Conservation (phyloP, 495 filamentous ascomycete genomes). For the Lichina pygmaea region DNA sequence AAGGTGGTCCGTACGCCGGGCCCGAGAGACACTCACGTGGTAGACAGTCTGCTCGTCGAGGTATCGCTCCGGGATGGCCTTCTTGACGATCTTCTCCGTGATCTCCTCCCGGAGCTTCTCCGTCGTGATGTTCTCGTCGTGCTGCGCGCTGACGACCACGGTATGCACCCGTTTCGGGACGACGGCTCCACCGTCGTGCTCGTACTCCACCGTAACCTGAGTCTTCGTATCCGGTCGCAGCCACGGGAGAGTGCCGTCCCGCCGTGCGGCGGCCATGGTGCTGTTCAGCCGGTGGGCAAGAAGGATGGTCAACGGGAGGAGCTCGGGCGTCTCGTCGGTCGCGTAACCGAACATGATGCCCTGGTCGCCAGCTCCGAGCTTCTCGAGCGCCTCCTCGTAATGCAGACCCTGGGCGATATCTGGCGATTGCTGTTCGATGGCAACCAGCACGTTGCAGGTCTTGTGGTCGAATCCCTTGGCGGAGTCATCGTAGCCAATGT, state of each 20-base stretch:
- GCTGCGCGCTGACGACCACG: slow-evolving; percentile 87
- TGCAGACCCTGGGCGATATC: slow-evolving; percentile 97
- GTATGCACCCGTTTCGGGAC: slow-evolving; percentile 84
- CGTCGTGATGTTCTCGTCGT: slow-evolving; percentile 68
- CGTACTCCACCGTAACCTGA: slow-evolving; percentile 96
- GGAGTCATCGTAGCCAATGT: slow-evolving; percentile 92
- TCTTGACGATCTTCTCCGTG: slow-evolving; percentile 89
- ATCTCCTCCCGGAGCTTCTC: slow-evolving; percentile 85
- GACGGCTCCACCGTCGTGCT: slow-evolving; percentile 83
- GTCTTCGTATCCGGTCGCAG: slow-evolving; percentile 97
- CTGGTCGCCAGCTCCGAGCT: slow-evolving; percentile 96
- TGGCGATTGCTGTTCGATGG: slow-evolving; percentile 97
- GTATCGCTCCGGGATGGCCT: slow-evolving; percentile 74
- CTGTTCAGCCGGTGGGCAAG: slow-evolving; percentile 89
- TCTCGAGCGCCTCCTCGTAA: slow-evolving; percentile 87
- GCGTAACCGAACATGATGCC: slow-evolving; percentile 99
- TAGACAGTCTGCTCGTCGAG: slow-evolving; percentile 82
- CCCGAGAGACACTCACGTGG: slow-evolving; percentile 31
- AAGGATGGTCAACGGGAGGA: slow-evolving; percentile 75
- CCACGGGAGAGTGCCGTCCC: slow-evolving; percentile 74
- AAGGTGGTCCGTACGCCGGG: neutral
- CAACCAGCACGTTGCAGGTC: slow-evolving; percentile 93
- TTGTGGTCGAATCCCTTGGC: slow-evolving; percentile 99
- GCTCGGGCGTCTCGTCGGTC: slow-evolving; percentile 94
- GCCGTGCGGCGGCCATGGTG: slow-evolving; percentile 69